Conservation (phyloP, 2,329 filamentous ascomycete genomes). For the Fusarium hainanense region DNA sequence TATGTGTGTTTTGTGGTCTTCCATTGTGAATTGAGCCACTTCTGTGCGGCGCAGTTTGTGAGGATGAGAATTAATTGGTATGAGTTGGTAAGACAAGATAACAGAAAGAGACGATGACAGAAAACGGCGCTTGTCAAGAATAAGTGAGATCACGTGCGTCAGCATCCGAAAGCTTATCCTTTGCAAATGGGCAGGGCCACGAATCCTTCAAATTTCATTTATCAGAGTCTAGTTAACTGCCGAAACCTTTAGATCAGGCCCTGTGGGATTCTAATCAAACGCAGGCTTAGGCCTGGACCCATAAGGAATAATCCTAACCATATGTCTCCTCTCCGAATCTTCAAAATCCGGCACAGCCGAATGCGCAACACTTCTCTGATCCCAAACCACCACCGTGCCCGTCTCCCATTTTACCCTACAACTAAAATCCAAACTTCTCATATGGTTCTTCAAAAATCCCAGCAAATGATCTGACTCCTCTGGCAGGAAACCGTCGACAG, state of each 20-base stretch:
- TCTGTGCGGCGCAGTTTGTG: not conserved
- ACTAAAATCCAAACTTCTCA: constrained; percentile 47
- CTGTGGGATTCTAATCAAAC: not conserved
- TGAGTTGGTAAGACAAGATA: not conserved
- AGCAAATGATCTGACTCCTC: constrained; percentile 47
- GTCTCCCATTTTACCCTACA: constrained; percentile 48
- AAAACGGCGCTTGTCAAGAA: not conserved
- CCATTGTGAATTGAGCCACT: not conserved
- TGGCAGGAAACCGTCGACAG: constrained; percentile 45
- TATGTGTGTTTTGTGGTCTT: not conserved
- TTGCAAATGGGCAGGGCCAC: not conserved
- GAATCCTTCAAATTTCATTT: not conserved
- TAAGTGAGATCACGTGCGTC: not conserved
- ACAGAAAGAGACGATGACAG: too few relatives aligned
- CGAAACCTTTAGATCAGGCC: not conserved
- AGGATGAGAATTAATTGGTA: not conserved
- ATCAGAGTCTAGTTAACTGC: not conserved
- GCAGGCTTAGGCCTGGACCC: constrained; percentile 40
- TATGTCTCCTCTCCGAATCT: constrained; percentile 47
- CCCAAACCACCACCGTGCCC: constrained; percentile 48
- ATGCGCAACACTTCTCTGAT: constrained; percentile 44
- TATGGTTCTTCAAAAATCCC: constrained; percentile 46
- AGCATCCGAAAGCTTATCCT: not conserved
- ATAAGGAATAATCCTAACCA: constrained; percentile 48
- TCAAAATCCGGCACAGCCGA: constrained; percentile 47